Base-by-base conservation (phyloP, 257 asterid genomes). In the Ehretia macrophylla region DNA sequence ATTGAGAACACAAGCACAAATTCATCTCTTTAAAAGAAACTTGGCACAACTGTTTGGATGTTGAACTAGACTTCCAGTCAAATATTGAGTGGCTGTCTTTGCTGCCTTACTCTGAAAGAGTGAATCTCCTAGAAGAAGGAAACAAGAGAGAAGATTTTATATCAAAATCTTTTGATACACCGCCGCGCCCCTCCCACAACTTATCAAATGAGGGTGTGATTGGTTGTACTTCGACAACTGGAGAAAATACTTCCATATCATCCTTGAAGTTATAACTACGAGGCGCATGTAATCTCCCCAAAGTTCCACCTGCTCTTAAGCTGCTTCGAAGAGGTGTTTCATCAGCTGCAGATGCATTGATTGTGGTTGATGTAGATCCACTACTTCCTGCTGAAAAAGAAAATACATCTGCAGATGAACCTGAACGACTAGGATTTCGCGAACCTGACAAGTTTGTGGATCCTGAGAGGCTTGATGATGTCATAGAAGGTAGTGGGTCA, bases 211-310 rank as follows among this genome's bases (percentile, higher is more conserved):
- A 84, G 62, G 96, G 97, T 52, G 99, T 89, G 51, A 84, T 75
- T 61, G 97, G 94, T 79, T 89, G 97, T 67, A 93, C 91, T 70
- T 93, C 96, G 65, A 85, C 86, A n/a, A 93, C 83, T 40, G 99
- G 97, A 61, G 99, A 93, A 71, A 93, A 93, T 59, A 93, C 87
- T 69, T 93, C 96, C 97, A 93, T 89, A 71, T 93, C 99, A 85
- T 93, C 97, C 83, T 89, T 88, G 76, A 85, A 72, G 80, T 88
- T 84, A 71, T 72, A 87, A 75, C 70, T 71, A 69, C 91, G 85
- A 65, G 94, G 83, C 57, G 99, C 87, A 45, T 85, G 86, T 72
- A 93, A 75, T 73, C 95, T 86, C 58, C 79, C 27, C 71, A 88
- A 79, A 63, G 82, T 35, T 75, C 88, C 90, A 66, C 85, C 86